A percentile compares a stretch with the other conserved stretches of the same genome.
phyloP scores from a whole-genome alignment of 2,329 filamentous ascomycete species.

The Aspergillus latus region DNA sequence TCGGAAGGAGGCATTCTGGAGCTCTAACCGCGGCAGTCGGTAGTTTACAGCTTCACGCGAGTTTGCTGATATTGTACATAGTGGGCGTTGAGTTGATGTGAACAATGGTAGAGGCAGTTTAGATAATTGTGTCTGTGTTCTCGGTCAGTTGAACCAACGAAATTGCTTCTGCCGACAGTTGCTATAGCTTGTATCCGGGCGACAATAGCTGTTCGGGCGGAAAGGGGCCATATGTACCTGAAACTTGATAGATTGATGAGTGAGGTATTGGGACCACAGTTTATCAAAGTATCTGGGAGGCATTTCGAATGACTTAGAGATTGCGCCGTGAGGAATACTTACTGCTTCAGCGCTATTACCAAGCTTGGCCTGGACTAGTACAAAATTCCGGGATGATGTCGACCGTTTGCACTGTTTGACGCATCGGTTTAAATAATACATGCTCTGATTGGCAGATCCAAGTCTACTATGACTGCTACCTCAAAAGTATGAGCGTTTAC shows the following conservation, averaged over 20 bases:
- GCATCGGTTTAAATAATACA: not conserved
- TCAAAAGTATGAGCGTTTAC: not conserved
- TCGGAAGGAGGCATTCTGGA: not conserved
- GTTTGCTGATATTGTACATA: not conserved
- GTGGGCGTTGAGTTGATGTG: not conserved
- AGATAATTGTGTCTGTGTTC: slow-evolving; percentile 16
- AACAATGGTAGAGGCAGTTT: slow-evolving; percentile 13
- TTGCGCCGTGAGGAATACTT: not conserved
- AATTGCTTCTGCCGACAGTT: not conserved
- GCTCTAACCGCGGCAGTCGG: not conserved
- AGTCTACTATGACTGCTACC: not conserved
- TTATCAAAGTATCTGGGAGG: slow-evolving; percentile 22
- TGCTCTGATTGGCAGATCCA: not conserved
- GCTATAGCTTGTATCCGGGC: not conserved
- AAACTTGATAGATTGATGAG: slow-evolving; percentile 16
- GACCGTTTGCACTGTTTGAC: slow-evolving; percentile 18
- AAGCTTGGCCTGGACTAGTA: not conserved
- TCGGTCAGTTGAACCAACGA: slow-evolving; percentile 1
- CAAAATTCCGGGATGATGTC: slow-evolving; percentile 1
- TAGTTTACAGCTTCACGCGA: not conserved
- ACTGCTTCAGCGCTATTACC: not conserved
- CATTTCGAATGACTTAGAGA: slow-evolving; percentile 20
- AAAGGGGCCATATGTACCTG: slow-evolving; percentile 18
- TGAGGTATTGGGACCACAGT: slow-evolving; percentile 22
- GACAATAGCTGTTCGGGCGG: not conserved